Base-by-base conservation (phyloP, 2,329 filamentous ascomycete species). In the Cladosporium sphaerospermum region DNA sequence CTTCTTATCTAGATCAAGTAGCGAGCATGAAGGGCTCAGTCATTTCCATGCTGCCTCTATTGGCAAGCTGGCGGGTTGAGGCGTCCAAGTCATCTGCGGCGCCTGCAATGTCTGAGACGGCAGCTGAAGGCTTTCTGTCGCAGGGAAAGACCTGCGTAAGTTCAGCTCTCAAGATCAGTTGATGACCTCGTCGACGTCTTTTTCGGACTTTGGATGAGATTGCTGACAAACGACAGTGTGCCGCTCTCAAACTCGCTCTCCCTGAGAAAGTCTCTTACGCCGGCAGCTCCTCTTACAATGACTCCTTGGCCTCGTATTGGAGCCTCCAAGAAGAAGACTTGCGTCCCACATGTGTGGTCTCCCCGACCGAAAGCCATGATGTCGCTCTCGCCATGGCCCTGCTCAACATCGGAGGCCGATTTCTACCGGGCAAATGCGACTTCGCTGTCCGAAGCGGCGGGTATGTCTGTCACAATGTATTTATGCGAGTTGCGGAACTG, bases 231-330 rank as follows among this genome's bases (percentile, higher is more conserved):
- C 28, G 5, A 4, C 6, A 57, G 55, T 57, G 55, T 37, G 42
- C 40, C 34, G 55, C 55, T 5, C 48, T 57, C 33, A 39, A 49
- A 16, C 43, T 54, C 19, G 55, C 37, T 4, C 41, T 57, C 1
- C 33, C 41, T n/a, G 33, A 44, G 10, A 57, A 53, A 42, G 45
- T 55, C n/a, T 52, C 34, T 2, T 48, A 48, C 19, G 50, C 59
- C 18, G 40, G 53, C 11, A 50, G 33, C 11, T 40, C 50, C 9
- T 50, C 50, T 13, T 62, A 62, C 48, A 55, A 57, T 18, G 36
- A 46, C 6, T 61, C 60, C 1, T 39, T 61, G 9, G 46, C 54
- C 8, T 60, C 59, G 10, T 62, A 62, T 51, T 62, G 60, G 57
- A 58, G 55, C 34, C 31, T 51, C n/a, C 59, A 61, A 28, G 59